These are phyloP conservation scores for Chenopodium berlandieri DNA, from an alignment of 148 eudicot species.

Conservation along the genomic window DNA sequence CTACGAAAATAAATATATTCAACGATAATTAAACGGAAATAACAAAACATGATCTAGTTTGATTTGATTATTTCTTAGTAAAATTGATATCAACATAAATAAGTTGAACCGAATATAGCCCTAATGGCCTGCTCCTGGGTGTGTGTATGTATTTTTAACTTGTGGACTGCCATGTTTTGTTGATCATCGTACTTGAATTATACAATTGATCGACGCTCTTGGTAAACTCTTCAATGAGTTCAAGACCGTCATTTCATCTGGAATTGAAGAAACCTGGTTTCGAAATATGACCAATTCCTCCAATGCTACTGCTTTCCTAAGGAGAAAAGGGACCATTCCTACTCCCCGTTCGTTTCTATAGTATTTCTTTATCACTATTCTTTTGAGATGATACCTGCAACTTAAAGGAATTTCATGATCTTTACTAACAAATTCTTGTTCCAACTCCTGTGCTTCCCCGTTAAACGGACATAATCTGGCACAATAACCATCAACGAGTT, in stretches of 20 bases:
- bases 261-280: background rate
- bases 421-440: background rate
- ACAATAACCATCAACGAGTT: background rate
- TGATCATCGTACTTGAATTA: background rate
- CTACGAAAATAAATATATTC: too few species aligned
- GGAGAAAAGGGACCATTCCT: background rate
- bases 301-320: slow-evolving; percentile 5
- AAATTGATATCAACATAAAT: too few species aligned
- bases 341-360: background rate
- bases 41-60: too few species aligned
- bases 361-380: background rate
- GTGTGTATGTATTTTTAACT: background rate
- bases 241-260: background rate
- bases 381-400: background rate
- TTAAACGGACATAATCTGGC: too few species aligned
- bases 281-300: background rate
- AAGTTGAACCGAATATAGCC: too few species aligned
- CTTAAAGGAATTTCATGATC: background rate
- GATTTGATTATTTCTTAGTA: too few species aligned
- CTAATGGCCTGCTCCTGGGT: too few species aligned
- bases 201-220: background rate
- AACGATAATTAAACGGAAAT: too few species aligned
- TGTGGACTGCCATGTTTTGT: background rate
- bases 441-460: background rate
- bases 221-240: background rate